These are phyloP conservation scores for Neonectria punicea DNA, from an alignment of 2,329 filamentous ascomycete species.

Conservation along the genomic window DNA sequence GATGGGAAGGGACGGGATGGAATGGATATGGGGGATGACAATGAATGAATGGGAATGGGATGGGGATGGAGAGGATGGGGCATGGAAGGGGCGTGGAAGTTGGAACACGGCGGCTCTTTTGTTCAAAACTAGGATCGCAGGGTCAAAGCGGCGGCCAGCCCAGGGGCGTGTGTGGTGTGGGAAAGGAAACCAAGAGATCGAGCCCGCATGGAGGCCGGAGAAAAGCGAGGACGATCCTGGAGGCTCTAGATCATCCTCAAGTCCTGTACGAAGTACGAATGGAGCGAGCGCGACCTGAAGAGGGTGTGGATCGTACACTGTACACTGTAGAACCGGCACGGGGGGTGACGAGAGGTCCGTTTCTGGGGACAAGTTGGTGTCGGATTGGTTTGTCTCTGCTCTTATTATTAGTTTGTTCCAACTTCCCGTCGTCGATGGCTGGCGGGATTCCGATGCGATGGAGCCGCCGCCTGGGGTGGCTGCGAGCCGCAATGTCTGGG, in stretches of 20 bases:
- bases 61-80: too few species aligned
- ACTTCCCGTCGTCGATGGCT: background rate
- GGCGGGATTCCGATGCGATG: conserved; percentile 38
- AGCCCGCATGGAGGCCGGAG: conserved; percentile 20
- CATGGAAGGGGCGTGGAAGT: conserved; percentile 38
- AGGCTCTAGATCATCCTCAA: background rate
- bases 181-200: conserved; percentile 11
- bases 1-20: conserved; percentile 29
- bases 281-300: background rate
- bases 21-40: conserved; percentile 18
- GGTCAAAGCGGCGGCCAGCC: conserved; percentile 34
- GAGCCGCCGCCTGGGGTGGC: conserved; percentile 34
- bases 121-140: conserved; percentile 42
- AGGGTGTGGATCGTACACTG: conserved; percentile 24
- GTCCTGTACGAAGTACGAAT: background rate
- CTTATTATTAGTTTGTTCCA: background rate
- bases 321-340: conserved; percentile 15
- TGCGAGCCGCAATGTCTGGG: conserved; percentile 40
- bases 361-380: background rate
- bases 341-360: conserved; percentile 37
- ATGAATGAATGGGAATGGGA: too few species aligned
- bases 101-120: conserved; percentile 44
- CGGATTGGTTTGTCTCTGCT: conserved; percentile 8
- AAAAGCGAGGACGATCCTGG: conserved; percentile 13
- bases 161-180: conserved; percentile 16